A percentile compares a stretch with the other conserved stretches of the same genome.
These are phyloP conservation scores for Penicillium herquei DNA, from an alignment of 495 filamentous ascomycete genomes.

Conservation along the genomic window DNA sequence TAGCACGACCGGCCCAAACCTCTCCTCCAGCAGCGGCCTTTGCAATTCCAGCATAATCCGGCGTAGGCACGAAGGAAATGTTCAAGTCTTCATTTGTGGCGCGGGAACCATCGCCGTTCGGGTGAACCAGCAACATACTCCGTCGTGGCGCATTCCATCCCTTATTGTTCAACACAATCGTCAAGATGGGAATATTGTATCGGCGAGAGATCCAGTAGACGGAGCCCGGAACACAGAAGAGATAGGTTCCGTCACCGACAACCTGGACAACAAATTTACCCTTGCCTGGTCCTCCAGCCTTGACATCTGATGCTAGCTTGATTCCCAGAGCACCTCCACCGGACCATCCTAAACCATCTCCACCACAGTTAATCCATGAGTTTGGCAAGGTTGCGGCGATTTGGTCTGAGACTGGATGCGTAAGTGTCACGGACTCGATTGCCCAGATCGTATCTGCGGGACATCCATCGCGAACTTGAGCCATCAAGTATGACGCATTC, in stretches of 20 bases:
- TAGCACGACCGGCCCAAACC: conserved; percentile 66
- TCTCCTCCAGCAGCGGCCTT: conserved; percentile 83
- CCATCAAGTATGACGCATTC: conserved; percentile 68
- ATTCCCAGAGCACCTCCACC: conserved; percentile 85
- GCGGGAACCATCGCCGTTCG: conserved; percentile 72
- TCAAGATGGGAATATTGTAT: conserved; percentile 85
- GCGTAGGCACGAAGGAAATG: conserved; percentile 80
- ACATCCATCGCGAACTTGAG: conserved; percentile 59
- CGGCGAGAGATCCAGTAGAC: conserved; percentile 91
- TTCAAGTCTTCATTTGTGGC: conserved; percentile 85
- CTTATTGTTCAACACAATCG: conserved; percentile 92
- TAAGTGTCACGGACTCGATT: conserved; percentile 87
- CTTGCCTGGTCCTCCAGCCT: conserved; percentile 57
- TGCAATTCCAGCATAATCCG: conserved; percentile 90
- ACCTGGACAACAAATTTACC: conserved; percentile 89
- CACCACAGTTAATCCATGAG: conserved; percentile 90
- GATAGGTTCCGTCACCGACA: conserved; percentile 88
- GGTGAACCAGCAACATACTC: conserved; percentile 78
- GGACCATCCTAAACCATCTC: conserved; percentile 93
- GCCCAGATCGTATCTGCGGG: conserved; percentile 80
- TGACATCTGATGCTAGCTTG: conserved; percentile 73
- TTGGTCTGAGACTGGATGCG: conserved; percentile 74
- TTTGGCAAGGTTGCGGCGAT: conserved; percentile 74
- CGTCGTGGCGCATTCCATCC: conserved; percentile 85
- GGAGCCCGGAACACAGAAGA: conserved; percentile 84